These are phyloP conservation scores for Ogataea paraovalis DNA, from an alignment of 805 yeast species.

Conservation along the genomic window DNA sequence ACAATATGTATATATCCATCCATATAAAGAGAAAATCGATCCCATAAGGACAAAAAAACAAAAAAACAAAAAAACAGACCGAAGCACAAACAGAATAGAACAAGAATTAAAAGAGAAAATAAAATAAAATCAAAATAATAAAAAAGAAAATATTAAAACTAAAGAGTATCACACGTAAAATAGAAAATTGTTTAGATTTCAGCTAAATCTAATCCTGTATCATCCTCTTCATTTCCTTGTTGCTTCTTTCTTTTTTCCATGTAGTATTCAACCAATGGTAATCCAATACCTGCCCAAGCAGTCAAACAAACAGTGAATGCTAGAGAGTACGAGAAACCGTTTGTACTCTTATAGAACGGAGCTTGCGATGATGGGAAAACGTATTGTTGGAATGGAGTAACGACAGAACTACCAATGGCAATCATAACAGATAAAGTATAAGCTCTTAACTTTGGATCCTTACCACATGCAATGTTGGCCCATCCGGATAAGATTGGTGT, in stretches of 20 bases:
- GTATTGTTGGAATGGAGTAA: slow-evolving; percentile 29
- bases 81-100: too few species aligned
- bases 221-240: background rate
- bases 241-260: slow-evolving; percentile 6
- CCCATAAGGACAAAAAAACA: too few species aligned
- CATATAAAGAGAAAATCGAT: background rate
- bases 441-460: slow-evolving; percentile 24
- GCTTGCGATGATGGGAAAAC: slow-evolving; percentile 32
- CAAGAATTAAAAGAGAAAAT: background rate
- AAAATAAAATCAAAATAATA: background rate
- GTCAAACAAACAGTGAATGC: slow-evolving; percentile 22
- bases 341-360: slow-evolving; percentile 25
- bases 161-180: too few species aligned
- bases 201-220: background rate
- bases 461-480: slow-evolving; percentile 53
- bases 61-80: background rate
- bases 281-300: slow-evolving; percentile 21
- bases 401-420: slow-evolving; percentile 23
- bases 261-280: slow-evolving; percentile 20
- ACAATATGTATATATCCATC: background rate
- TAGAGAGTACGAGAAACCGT: slow-evolving; percentile 25
- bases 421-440: slow-evolving; percentile 25
- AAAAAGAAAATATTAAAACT: too few species aligned
- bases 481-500: slow-evolving; percentile 60
- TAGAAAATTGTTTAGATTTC: background rate